Evolutionary conservation across 257 asterid genomes (phyloP).

Genomic region (Verbascum thapsus): DNA sequence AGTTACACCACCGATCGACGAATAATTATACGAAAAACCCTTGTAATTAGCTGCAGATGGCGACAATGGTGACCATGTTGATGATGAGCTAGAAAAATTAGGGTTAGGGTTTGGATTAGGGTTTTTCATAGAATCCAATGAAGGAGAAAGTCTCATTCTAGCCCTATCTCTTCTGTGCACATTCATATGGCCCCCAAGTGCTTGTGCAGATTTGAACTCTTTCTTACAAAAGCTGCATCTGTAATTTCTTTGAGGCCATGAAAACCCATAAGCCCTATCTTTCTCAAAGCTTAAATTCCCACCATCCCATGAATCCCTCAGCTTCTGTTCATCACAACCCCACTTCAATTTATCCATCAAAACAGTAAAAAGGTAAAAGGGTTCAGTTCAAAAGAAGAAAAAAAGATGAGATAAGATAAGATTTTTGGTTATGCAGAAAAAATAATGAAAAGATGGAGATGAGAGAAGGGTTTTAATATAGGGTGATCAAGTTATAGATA

Average conservation of each 20-base stretch:
- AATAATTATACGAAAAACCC: conserved; percentile 29
- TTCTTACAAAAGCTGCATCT: conserved; percentile 68
- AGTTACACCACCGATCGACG: conserved; percentile 14
- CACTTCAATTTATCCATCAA: conserved; percentile 51
- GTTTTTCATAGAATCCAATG: conserved; percentile 30
- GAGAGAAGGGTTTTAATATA: too few relatives aligned
- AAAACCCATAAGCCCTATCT: conserved; percentile 45
- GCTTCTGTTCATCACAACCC: conserved; percentile 36
- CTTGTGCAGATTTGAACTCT: conserved; percentile 79
- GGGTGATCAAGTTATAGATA: too few relatives aligned
- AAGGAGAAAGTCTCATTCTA: conserved; percentile 53
- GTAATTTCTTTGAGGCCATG: conserved; percentile 68
- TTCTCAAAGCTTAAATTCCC: conserved; percentile 48
- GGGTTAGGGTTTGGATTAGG: conserved; percentile 43
- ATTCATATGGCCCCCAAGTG: conserved; percentile 82
- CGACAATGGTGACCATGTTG: conserved; percentile 3
- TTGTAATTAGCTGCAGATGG: conserved; percentile 21
- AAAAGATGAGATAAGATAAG: neutral
- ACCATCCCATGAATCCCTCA: conserved; percentile 35
- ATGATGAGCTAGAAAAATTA: conserved; percentile 21
- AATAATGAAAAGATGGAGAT: conserved; percentile 2
- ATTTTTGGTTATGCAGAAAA: neutral
- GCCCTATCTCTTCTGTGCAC: conserved; percentile 77
- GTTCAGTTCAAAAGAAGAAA: conserved; percentile 11
- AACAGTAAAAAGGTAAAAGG: neutral